Evolutionary conservation across 1,139 yeast genomes (phyloP), one percentile per base, ranked within the genome.

Genomic region (Pichia sp.): DNA sequence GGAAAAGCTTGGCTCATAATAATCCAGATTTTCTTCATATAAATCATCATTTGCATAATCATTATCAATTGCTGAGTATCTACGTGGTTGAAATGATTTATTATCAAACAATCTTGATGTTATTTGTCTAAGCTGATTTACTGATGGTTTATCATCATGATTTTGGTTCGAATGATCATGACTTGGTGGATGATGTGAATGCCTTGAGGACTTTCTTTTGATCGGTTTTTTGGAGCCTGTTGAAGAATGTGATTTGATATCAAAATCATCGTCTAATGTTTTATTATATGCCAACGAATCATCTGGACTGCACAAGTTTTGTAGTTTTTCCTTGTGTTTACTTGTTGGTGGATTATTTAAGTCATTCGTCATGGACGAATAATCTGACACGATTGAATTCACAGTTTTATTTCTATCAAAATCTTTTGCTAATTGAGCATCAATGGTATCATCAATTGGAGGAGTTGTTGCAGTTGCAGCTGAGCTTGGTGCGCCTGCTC

Each of bases 91-190:
- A 0, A 85, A 76, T 0, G 88, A 88, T 53, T 78, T 82, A 23
- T 80, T 77, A 57, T 84, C 89, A 63, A 83, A 83, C 7, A 83
- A 65, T 52, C 81, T 79, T 1, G 88, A 82, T 0, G 89, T 82
- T 1, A 88, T 82, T 3, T 88, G 82, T 44, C 90, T 77, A 64
- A 59, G 71, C 34, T 68, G 71, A 47, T 67, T 66, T 48, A 51
- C 50, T 7, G 56, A 48, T 35, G 49, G 52, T 29, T 48, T 47
- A 29, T 55, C 51, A 23, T 35, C 37, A 18, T 47, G 53, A 5
- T 26, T n/a, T 35, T 39, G 25, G 18, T 45, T 45, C 18, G 40
- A 42, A 13, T 30, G 4, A 23, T 46, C 46, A 4, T 39, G 16
- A 29, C 30, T 32, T 5, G 25, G 12, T 23, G 42, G 44, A 32